Conservation (phyloP, 768 basidiomycete genomes). For the Suillus paluster region DNA sequence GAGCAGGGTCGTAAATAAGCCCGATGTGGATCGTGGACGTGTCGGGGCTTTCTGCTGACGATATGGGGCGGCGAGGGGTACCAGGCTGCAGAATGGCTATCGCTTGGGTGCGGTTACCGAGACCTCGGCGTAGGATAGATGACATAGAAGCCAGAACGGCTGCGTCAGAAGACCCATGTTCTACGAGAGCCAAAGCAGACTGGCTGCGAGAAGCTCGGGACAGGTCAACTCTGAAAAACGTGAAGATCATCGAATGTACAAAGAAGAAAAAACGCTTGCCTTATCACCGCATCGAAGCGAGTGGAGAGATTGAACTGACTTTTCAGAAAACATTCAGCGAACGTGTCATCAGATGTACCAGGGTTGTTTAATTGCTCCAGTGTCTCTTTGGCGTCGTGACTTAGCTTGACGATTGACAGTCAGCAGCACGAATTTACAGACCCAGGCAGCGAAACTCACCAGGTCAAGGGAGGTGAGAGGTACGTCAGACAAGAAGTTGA, state of each 20-base stretch:
- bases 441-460: slow-evolving; percentile 44
- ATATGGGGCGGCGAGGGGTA: slow-evolving; percentile 48
- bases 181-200: slow-evolving; percentile 43
- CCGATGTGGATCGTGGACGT: slow-evolving; percentile 68
- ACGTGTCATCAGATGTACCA: slow-evolving; percentile 58
- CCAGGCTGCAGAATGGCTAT: slow-evolving; percentile 63
- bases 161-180: slow-evolving; percentile 62
- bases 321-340: slow-evolving; percentile 72
- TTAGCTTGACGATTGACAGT: slow-evolving; percentile 52
- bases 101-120: slow-evolving; percentile 73
- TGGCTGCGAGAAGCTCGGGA: slow-evolving; percentile 47
- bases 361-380: slow-evolving; percentile 62
- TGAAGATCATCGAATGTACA: slow-evolving; percentile 9
- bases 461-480: slow-evolving; percentile 79
- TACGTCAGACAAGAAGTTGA: slow-evolving; percentile 79
- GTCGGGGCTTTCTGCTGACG: slow-evolving; percentile 57
- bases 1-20: slow-evolving; percentile 68
- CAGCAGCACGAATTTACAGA: slow-evolving; percentile 1
- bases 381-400: slow-evolving; percentile 75
- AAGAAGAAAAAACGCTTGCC: slow-evolving; percentile 43
- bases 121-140: slow-evolving; percentile 59
- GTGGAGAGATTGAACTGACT: slow-evolving; percentile 66
- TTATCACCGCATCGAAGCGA: slow-evolving; percentile 75
- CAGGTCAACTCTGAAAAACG: slow-evolving; percentile 50
- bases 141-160: slow-evolving; percentile 59